Base-by-base conservation (phyloP, 257 asterid species). In the Fraxinus excelsior region DNA sequence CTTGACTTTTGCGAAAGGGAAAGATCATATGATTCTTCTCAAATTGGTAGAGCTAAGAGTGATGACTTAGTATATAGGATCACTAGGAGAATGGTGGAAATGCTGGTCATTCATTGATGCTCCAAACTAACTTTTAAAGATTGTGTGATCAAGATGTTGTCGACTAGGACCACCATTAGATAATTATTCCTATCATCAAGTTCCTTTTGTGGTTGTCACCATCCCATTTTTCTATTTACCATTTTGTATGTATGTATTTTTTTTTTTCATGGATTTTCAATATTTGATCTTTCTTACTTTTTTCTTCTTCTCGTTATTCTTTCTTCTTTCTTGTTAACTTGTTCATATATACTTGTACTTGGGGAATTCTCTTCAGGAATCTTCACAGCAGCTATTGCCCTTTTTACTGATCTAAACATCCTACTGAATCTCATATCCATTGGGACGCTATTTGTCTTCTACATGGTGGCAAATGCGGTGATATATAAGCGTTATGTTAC, bases 401-500 rank as follows among this genome's bases (percentile, higher is more conserved):
- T 96, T 4, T 89, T 96, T 25, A 93, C 99, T 3, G 94, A 93
- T 75, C 72, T 96, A 51, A 83, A 84, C n/a, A 86, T 96, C 72
- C 90, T 96, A 23, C 82, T 93, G 7, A 86, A 89, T 87, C 86
- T 96, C 0, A 92, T 90, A 2, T 82, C 97, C 3, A 93, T 96
- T 3, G 98, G 98, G 65, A 91, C 99, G 1, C 91, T 96, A 1
- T 96, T 96, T 26, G 96, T 96, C 44, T 96, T 93, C 93, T 91
- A 85, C 91, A 85, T 93, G 94, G 99, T 96, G 12, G 97, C 96
- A 1, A 95, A 87, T 75, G 99, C 99, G 2, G 97, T 95, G 23
- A 93, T 95, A 66, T 95, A 85, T 86, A 79, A 93, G 72, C 99
- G 99, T 2, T 93, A 93, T 29, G 97, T 92, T 1, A 25, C 83